Conservation (phyloP, 371 early-diverging fungal species). For the Mucor mucedo region DNA sequence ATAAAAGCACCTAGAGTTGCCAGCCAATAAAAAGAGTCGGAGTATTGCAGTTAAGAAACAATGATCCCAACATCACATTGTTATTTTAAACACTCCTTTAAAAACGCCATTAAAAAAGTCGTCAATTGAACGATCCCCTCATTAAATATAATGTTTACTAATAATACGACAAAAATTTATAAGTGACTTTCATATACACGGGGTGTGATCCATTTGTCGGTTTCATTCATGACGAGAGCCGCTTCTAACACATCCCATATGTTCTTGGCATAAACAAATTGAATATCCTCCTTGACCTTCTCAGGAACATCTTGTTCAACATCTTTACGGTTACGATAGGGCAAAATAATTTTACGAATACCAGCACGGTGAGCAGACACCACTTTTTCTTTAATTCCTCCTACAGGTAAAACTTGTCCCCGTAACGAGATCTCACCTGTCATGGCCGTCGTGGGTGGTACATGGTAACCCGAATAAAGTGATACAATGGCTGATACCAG, state of each 20-base stretch:
- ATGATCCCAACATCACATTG: background rate
- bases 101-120: background rate
- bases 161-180: background rate
- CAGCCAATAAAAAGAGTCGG: conserved; percentile 3
- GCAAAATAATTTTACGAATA: conserved; percentile 65
- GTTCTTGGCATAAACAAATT: conserved; percentile 72
- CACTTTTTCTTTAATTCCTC: conserved; percentile 88
- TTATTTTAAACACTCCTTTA: background rate
- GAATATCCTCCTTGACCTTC: conserved; percentile 68
- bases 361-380: conserved; percentile 86
- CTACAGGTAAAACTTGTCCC: conserved; percentile 85
- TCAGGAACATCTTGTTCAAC: conserved; percentile 73
- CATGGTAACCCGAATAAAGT: conserved; percentile 64
- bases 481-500: conserved; percentile 80
- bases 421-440: conserved; percentile 89
- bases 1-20: background rate
- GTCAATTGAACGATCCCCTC: no score
- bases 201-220: conserved; percentile 29
- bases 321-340: conserved; percentile 64
- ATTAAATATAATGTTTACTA: background rate
- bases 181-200: conserved; percentile 35
- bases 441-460: conserved; percentile 72
- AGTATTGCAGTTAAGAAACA: background rate
- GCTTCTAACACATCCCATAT: conserved; percentile 73
- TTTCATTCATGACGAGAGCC: conserved; percentile 49